Evolutionary conservation across 768 basidiomycete genomes (phyloP).

Genomic region (Sistotremastrum suecicum): DNA sequence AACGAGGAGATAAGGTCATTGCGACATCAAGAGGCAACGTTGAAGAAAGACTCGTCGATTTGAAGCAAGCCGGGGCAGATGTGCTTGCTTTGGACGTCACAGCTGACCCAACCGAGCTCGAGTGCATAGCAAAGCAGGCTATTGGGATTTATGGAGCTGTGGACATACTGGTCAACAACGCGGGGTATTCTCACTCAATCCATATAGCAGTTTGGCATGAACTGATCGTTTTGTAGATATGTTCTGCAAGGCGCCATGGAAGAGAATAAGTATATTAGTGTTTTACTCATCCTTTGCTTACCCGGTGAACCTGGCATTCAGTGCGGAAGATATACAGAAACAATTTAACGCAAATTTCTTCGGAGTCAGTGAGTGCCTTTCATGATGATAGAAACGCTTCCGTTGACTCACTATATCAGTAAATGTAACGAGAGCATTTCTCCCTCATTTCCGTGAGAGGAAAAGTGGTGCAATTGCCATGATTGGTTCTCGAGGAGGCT

Average conservation of each 20-base stretch:
- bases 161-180: constrained; percentile 35
- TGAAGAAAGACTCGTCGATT: constrained; percentile 18
- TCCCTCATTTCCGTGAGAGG: constrained; percentile 32
- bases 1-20: constrained; percentile 20
- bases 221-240: constrained; percentile 11
- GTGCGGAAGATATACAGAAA: constrained; percentile 14
- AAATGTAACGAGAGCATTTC: constrained; percentile 29
- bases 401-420: constrained; percentile 19
- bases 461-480: constrained; percentile 29
- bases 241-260: constrained; percentile 15
- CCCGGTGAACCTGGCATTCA: not conserved
- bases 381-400: constrained; percentile 26
- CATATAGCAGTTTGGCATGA: not conserved
- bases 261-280: constrained; percentile 12
- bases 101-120: constrained; percentile 18
- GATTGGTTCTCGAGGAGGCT: constrained; percentile 24
- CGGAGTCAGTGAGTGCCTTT: not conserved
- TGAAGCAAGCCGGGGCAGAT: constrained; percentile 25
- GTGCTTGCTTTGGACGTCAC: constrained; percentile 23
- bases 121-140: constrained; percentile 22
- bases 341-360: constrained; percentile 11
- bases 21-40: constrained; percentile 18
- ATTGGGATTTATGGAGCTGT: constrained; percentile 24
- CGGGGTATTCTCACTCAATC: constrained; percentile 23
- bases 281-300: not conserved